Evolutionary conservation across 1,284 basidiomycete genomes (phyloP).

Genomic region (Cutaneotrichosporon dermatis): DNA sequence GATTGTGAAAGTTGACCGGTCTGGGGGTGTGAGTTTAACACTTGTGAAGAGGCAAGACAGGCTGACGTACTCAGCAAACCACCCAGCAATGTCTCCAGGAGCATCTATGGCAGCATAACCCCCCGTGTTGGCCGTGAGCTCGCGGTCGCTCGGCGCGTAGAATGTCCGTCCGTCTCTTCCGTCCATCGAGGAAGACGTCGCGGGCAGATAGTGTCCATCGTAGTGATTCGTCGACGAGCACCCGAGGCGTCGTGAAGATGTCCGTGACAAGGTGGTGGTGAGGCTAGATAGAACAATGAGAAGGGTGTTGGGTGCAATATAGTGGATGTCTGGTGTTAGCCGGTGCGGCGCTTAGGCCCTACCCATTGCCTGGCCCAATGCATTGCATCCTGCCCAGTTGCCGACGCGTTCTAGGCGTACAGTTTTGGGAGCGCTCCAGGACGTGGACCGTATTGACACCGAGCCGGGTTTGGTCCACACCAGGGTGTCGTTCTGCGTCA

Average conservation of each 20-base stretch:
- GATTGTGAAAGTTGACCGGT: constrained; percentile 32
- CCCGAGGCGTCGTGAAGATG: constrained; percentile 23
- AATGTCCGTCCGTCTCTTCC: constrained; percentile 10
- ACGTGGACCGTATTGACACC: constrained; percentile 25
- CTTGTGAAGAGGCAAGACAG: too few relatives aligned
- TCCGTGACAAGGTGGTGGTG: constrained; percentile 33
- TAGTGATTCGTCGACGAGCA: constrained; percentile 24
- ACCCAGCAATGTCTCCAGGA: constrained; percentile 22
- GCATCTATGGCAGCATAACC: constrained; percentile 24
- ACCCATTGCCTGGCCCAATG: constrained; percentile 33
- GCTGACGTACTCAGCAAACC: constrained; percentile 37
- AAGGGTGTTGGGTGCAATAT: constrained; percentile 17
- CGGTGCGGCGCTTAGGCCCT: too few relatives aligned
- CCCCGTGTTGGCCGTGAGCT: constrained; percentile 20
- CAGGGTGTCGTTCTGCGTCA: constrained; percentile 28
- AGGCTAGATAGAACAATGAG: constrained; percentile 33
- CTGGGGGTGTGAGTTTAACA: constrained; percentile 5
- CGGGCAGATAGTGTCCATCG: constrained; percentile 26
- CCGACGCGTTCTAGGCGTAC: constrained; percentile 31
- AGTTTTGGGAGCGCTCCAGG: constrained; percentile 19
- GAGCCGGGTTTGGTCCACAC: constrained; percentile 39
- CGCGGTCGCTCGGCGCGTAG: constrained; percentile 9
- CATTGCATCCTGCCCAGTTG: constrained; percentile 42
- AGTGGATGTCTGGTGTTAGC: constrained; percentile 27
- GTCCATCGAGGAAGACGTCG: constrained; percentile 32